A percentile compares a stretch with the other conserved stretches of the same genome.
Conservation (phyloP, 2,329 filamentous ascomycete genomes). For the Aspergillus neoniger region DNA sequence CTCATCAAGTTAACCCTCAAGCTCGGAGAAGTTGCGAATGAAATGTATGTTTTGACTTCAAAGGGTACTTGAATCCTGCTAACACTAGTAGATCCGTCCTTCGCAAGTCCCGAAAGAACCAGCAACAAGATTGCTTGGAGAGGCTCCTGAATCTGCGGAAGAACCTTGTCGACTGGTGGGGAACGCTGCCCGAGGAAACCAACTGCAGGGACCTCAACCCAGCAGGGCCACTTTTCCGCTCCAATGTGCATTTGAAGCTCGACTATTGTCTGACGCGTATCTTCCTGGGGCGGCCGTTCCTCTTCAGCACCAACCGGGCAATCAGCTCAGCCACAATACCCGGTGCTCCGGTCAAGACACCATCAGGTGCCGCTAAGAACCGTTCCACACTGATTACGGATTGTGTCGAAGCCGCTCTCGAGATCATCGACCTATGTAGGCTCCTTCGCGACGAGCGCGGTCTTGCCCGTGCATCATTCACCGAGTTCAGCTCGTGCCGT, state of each 20-base stretch:
- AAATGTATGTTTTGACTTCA: slow-evolving; percentile 36
- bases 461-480: slow-evolving; percentile 58
- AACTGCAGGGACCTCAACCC: slow-evolving; percentile 47
- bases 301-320: slow-evolving; percentile 46
- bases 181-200: slow-evolving; percentile 39
- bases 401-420: slow-evolving; percentile 56
- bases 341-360: slow-evolving; percentile 28
- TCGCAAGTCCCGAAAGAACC: slow-evolving; percentile 41
- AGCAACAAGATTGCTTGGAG: slow-evolving; percentile 45
- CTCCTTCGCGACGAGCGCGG: slow-evolving; percentile 54
- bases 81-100: slow-evolving; percentile 39
- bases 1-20: slow-evolving; percentile 48
- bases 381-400: slow-evolving; percentile 50
- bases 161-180: slow-evolving; percentile 47
- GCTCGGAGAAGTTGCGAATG: slow-evolving; percentile 43
- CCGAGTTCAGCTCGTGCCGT: slow-evolving; percentile 59
- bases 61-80: slow-evolving; percentile 6
- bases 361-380: slow-evolving; percentile 37
- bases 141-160: slow-evolving; percentile 42
- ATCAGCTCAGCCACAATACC: slow-evolving; percentile 26
- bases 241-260: slow-evolving; percentile 54
- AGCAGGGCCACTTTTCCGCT: slow-evolving; percentile 46
- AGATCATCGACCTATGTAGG: slow-evolving; percentile 54
- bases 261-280: slow-evolving; percentile 57
- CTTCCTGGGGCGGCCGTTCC: slow-evolving; percentile 57